Percentiles rank a stretch among this genome's conserved stretches.
These are phyloP conservation scores for Coccinonectria pachysandricola DNA, from an alignment of 2,329 filamentous ascomycete genomes.

Conservation along the genomic window DNA sequence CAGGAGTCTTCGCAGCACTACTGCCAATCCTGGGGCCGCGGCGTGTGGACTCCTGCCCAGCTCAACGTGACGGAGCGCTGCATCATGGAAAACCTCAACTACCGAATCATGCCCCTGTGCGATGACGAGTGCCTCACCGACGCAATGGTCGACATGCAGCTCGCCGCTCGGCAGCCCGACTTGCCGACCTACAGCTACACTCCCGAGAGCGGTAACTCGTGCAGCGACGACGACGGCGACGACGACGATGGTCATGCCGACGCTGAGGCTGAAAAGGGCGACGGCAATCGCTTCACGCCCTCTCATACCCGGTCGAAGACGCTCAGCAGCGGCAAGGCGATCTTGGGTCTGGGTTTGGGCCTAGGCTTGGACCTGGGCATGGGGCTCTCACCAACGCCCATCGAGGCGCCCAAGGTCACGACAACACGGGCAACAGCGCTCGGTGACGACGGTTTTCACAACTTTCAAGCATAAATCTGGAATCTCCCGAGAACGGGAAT, in stretches of 20 bases:
- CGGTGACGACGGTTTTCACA: slow-evolving; percentile 16
- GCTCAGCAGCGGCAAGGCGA: slow-evolving; percentile 14
- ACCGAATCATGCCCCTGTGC: slow-evolving; percentile 52
- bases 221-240: slow-evolving; percentile 19
- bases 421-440: slow-evolving; percentile 12
- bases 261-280: too few species aligned
- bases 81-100: slow-evolving; percentile 54
- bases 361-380: too few species aligned
- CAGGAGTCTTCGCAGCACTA: slow-evolving; percentile 45
- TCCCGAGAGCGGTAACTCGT: slow-evolving; percentile 20
- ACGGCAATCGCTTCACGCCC: slow-evolving; percentile 20
- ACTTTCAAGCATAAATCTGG: slow-evolving; percentile 11
- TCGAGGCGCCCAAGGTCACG: slow-evolving; percentile 13
- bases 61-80: slow-evolving; percentile 54
- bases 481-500: too few species aligned
- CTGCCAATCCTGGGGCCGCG: slow-evolving; percentile 41
- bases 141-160: slow-evolving; percentile 53
- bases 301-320: slow-evolving; percentile 28
- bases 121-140: slow-evolving; percentile 45
- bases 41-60: slow-evolving; percentile 49
- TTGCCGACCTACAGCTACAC: slow-evolving; percentile 19
- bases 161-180: slow-evolving; percentile 33
- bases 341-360: slow-evolving; percentile 7
- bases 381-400: slow-evolving; percentile 17
- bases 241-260: too few species aligned